A percentile compares a stretch with the other conserved stretches of the same genome.
phyloP scores from a whole-genome alignment of 768 basidiomycete species.

The Baorangia bicolor region DNA sequence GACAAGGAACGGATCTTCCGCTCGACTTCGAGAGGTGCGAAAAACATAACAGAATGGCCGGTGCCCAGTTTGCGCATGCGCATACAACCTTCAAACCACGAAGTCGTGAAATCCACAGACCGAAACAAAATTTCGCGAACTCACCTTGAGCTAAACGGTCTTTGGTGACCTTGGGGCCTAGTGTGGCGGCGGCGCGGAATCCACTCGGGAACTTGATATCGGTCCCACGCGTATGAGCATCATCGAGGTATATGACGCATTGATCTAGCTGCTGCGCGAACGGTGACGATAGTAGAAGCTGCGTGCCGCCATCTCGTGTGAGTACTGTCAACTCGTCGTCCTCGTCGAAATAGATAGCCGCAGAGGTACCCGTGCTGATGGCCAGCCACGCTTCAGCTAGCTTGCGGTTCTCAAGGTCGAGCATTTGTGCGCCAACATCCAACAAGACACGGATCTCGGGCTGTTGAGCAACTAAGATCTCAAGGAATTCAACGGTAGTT shows the following conservation, averaged over 20 bases:
- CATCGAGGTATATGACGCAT: slow-evolving; percentile 52
- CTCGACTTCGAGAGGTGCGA: slow-evolving; percentile 42
- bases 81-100: slow-evolving; percentile 40
- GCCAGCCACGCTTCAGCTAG: slow-evolving; percentile 29
- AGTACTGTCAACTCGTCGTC: slow-evolving; percentile 3
- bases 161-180: slow-evolving; percentile 52
- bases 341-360: slow-evolving; percentile 42
- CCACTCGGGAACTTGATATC: slow-evolving; percentile 48
- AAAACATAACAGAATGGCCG: slow-evolving; percentile 46
- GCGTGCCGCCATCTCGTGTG: not conserved
- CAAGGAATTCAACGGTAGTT: slow-evolving; percentile 27
- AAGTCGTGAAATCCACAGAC: not conserved
- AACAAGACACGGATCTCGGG: slow-evolving; percentile 44
- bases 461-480: slow-evolving; percentile 29
- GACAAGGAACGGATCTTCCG: slow-evolving; percentile 31
- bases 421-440: slow-evolving; percentile 56
- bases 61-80: slow-evolving; percentile 47
- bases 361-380: slow-evolving; percentile 28
- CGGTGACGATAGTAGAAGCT: not conserved
- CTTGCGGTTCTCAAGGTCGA: slow-evolving; percentile 44
- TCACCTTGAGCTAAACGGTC: slow-evolving; percentile 48
- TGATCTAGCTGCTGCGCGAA: slow-evolving; percentile 34
- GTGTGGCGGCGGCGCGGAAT: slow-evolving; percentile 18
- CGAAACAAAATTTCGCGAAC: not conserved
- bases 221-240: slow-evolving; percentile 49